A percentile compares a stretch with the other conserved stretches of the same genome.
phyloP scores from a whole-genome alignment of 371 early-diverging fungal species.

The Apophysomyces variabilis region DNA sequence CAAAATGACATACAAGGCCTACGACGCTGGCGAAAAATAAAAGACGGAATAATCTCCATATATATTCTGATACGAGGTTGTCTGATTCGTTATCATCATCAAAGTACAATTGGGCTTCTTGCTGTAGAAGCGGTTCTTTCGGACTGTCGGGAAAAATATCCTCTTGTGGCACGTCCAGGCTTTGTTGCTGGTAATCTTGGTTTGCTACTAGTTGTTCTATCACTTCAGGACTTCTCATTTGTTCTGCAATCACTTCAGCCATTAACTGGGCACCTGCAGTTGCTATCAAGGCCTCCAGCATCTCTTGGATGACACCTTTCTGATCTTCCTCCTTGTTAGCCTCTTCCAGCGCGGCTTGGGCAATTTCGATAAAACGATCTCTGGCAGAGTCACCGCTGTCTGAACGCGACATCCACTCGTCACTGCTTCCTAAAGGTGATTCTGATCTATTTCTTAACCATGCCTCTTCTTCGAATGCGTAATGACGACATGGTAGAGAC shows the following conservation, averaged over 20 bases:
- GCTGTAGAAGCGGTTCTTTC: conserved; percentile 17
- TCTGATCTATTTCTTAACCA: conserved; percentile 2
- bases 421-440: conserved; percentile 10
- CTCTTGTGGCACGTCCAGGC: background rate
- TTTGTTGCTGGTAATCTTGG: conserved; percentile 20
- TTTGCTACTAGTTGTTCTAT: conserved; percentile 42
- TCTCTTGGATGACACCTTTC: conserved; percentile 38
- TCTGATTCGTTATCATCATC: conserved; percentile 11
- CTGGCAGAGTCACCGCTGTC: conserved; percentile 18
- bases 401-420: conserved; percentile 3
- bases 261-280: conserved; percentile 38
- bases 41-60: conserved; percentile 37
- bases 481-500: conserved; percentile 3
- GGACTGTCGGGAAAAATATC: conserved; percentile 1
- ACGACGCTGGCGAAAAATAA: conserved; percentile 35
- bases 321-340: conserved; percentile 42
- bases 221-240: conserved; percentile 43
- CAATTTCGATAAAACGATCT: conserved; percentile 41
- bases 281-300: conserved; percentile 37
- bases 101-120: background rate
- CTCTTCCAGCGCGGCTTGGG: conserved; percentile 45
- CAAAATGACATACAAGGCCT: conserved; percentile 39
- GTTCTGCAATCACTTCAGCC: conserved; percentile 36
- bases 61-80: conserved; percentile 27
- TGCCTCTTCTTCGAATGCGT: conserved; percentile 7